These are phyloP conservation scores for Diaporthe ilicicola DNA, from an alignment of 2,329 filamentous ascomycete genomes.

Conservation along the genomic window DNA sequence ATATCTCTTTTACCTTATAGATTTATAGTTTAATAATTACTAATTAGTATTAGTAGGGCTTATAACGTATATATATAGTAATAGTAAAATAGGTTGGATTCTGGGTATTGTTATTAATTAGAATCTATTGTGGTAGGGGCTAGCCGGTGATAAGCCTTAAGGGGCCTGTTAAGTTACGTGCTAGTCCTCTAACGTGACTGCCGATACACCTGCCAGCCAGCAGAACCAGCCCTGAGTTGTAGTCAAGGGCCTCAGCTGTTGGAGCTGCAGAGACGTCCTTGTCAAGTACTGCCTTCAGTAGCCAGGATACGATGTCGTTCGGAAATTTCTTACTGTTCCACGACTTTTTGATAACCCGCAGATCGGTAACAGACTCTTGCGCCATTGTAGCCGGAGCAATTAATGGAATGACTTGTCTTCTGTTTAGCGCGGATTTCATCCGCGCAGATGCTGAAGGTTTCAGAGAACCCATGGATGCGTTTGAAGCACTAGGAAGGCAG, in stretches of 20 bases:
- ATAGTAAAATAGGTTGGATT: no score
- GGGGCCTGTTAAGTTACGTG: no score
- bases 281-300: constrained; percentile 19
- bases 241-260: constrained; percentile 1
- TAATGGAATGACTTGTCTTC: neutral
- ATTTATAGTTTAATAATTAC: no score
- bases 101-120: no score
- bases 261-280: constrained; percentile 16
- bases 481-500: neutral
- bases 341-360: neutral
- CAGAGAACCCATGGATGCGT: neutral
- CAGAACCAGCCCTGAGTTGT: constrained; percentile 13
- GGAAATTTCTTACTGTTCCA: constrained; percentile 19
- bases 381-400: neutral
- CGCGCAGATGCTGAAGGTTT: neutral
- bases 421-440: constrained; percentile 8
- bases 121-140: no score
- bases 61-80: no score
- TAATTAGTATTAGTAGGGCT: no score
- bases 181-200: no score
- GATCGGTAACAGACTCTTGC: neutral
- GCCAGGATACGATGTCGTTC: constrained; percentile 22
- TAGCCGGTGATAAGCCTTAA: no score
- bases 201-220: constrained; percentile 17
- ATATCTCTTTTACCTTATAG: no score